Base-by-base conservation (phyloP, 2,329 filamentous ascomycete genomes). In the Paecilomyces sp. region DNA sequence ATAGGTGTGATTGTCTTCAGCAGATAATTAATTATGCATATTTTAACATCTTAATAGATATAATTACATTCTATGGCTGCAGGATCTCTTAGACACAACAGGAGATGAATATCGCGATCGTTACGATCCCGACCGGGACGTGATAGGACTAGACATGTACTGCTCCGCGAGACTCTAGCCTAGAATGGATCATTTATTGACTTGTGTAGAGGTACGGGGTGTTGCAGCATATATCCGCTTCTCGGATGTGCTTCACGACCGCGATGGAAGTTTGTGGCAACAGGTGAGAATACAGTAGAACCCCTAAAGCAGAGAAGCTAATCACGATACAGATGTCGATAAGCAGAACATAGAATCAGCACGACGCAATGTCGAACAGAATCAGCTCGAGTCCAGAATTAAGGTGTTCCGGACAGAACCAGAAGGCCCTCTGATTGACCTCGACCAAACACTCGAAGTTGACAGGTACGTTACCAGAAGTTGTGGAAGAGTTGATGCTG, bases 61-160 rank as follows among this genome's bases (percentile, higher is more conserved):
- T 73, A 94, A 93, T 69, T 99, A 99, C 72, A 85, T 97, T 22
- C 78, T 92, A 8, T 97, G 92, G 92, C 79, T 97, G 1, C 91
- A 96, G 68, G 81, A 83, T 2, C 82, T 99, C 0, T 71, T 97
- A 6, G 91, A 96, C 68, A 87, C 85, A 0, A 88, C 87, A 0
- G 77, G 77, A 9, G 75, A 77, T 15, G 66, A 74, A 59, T 76
- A 79, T 62, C 67, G 66, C 7, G 77, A 81, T 54, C 78, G 77
- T 0, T 88, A 85, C 64, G 79, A 85, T 58, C 71, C 77, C 0
- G 75, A 81, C 2, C 77, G 83, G n/a, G 75, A 80, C 51, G 79
- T 91, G 1, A 71, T 82, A 0, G 92, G 93, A 0, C 76, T 96
- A 1, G 92, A 96, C 65, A 88, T 97, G 82, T 83, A 75, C 52